phyloP scores from a whole-genome alignment of 768 basidiomycete genomes.

The Russula ochroleuca region DNA sequence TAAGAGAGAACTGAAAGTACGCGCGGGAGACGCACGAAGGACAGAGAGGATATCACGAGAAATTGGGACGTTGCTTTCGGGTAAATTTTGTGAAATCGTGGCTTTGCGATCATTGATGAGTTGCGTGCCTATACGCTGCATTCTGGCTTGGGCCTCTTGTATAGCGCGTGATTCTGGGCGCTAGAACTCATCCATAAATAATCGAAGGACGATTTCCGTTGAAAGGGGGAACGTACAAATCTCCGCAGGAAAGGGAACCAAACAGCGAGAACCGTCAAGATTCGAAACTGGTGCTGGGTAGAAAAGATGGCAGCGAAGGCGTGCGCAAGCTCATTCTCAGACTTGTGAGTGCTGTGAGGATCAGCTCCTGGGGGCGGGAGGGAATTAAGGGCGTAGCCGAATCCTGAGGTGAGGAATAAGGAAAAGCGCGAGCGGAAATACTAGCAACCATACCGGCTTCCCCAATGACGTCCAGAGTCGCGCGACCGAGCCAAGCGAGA shows the following conservation, averaged over 20 bases:
- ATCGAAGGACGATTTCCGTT: slow-evolving; percentile 39
- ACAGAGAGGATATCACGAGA: slow-evolving; percentile 26
- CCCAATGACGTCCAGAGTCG: slow-evolving; percentile 75
- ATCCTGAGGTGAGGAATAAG: slow-evolving; percentile 40
- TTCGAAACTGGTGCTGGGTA: slow-evolving; percentile 48
- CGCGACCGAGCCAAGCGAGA: slow-evolving; percentile 58
- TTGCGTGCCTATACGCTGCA: slow-evolving; percentile 25
- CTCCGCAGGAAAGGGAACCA: slow-evolving; percentile 54
- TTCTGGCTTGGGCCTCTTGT: slow-evolving; percentile 15
- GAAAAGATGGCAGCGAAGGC: slow-evolving; percentile 54
- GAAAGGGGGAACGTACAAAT: slow-evolving; percentile 42
- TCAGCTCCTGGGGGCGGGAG: slow-evolving; percentile 40
- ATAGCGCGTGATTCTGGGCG: slow-evolving; percentile 14
- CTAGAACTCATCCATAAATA: slow-evolving; percentile 5
- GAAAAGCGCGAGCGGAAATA: background rate
- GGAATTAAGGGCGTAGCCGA: slow-evolving; percentile 51
- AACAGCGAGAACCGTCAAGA: slow-evolving; percentile 49
- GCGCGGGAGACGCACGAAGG: slow-evolving; percentile 21
- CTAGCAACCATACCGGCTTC: slow-evolving; percentile 46
- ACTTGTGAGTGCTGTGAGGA: slow-evolving; percentile 33
- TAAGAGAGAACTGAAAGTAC: background rate
- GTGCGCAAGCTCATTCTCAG: slow-evolving; percentile 50
- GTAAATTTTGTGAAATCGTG: background rate
- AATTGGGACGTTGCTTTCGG: background rate
- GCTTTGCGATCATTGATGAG: slow-evolving; percentile 24